These are phyloP conservation scores for Reutealis trisperma DNA, from an alignment of 345 rosid genomes.

Conservation along the genomic window DNA sequence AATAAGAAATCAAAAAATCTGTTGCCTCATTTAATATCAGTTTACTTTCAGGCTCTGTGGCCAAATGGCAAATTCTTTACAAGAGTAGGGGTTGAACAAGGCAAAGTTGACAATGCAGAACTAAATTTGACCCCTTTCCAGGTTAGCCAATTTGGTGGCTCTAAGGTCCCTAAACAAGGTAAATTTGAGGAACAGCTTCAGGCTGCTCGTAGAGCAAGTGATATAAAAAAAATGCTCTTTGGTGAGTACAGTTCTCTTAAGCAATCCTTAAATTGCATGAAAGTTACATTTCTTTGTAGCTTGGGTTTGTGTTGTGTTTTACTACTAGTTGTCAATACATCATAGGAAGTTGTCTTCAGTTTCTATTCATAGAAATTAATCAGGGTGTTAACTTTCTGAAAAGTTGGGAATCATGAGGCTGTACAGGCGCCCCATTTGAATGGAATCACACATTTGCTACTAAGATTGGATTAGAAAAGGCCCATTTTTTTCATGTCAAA, in stretches of 20 bases:
- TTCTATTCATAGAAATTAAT: background rate
- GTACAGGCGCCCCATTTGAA: background rate
- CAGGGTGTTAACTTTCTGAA: background rate
- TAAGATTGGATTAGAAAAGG: background rate
- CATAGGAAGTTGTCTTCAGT: background rate
- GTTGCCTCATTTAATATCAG: constrained; percentile 17
- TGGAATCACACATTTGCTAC: background rate
- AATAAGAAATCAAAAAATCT: background rate
- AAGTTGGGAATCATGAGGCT: background rate
- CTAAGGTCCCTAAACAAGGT: constrained; percentile 49
- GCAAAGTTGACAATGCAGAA: constrained; percentile 36
- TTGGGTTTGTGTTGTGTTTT: background rate
- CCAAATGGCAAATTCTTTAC: constrained; percentile 86
- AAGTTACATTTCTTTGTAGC: background rate
- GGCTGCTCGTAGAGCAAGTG: constrained; percentile 85
- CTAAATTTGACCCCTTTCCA: constrained; percentile 39
- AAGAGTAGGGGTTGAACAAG: constrained; percentile 38
- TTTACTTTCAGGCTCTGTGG: constrained; percentile 69
- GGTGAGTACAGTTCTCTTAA: constrained; percentile 48
- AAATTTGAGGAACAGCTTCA: constrained; percentile 84
- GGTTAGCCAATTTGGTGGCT: constrained; percentile 54
- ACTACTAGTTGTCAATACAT: background rate
- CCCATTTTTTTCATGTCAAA: background rate
- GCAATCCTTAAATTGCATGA: background rate
- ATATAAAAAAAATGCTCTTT: constrained; percentile 77